Base-by-base conservation (phyloP, 1,284 basidiomycete genomes). In the Rhodotorula sp. region DNA sequence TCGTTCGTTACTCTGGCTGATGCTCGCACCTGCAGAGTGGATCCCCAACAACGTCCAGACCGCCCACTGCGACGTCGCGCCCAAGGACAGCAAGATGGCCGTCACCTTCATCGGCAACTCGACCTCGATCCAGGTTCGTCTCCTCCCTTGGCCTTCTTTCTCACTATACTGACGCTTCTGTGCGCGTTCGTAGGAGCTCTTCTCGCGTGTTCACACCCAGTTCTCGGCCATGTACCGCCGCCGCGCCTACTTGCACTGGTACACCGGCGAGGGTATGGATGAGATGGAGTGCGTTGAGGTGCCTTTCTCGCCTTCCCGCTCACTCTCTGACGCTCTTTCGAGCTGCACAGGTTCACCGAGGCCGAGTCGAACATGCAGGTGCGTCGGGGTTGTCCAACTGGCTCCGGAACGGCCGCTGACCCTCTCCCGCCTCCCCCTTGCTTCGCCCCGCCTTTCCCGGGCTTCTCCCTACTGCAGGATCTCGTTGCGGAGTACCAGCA, bases 221-320 rank as follows among this genome's bases (percentile, higher is more conserved):
- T 98, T 98, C 87, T 91, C 91, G 71, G 91, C 91, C 82, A 92
- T 65, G 61, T 97, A 96, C 89, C 90, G 94, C 72, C 87, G 94
- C 81, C 96, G 96, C 85, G 94, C 94, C 56, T 97, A 96, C 89
- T 88, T 97, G 87, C 94, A 97, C 83, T 97, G 94, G 79, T 80
- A 78, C 75, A 78, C 93, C 53, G 92, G 94, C 80, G 93, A 95
- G 85, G 94, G 94, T 82, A 96, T 96, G 94, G 94, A 96, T 82
- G 94, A 97, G 87, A 93, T 97, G 89, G 93, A 78, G 58, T 62
- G 26, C 60, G 60, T 54, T 11, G 4, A 20, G 37, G n/a, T 2
- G 22, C 18, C n/a, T 61, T 22, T 8, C 60, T 26, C 24, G 13
- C 4, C 26, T n/a, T 34, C 22, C 16, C 26, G 26, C 20, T 31